Evolutionary conservation across 805 yeast genomes (phyloP).

Genomic region (Ogataea dorogensis): DNA sequence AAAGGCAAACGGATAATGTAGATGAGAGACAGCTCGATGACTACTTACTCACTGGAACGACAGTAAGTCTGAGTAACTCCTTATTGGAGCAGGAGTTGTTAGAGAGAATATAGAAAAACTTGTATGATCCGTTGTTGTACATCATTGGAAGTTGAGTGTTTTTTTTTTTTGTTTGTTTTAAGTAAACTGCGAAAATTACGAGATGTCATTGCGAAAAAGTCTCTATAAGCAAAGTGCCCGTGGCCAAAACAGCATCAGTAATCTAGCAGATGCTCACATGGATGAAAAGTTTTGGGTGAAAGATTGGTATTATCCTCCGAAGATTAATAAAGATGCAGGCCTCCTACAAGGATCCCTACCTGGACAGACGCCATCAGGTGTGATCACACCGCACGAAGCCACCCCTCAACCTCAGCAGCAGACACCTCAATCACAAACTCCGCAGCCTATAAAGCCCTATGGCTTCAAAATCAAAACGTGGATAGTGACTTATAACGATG

Average conservation of each 20-base stretch:
- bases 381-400: constrained; percentile 24
- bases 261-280: constrained; percentile 15
- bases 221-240: constrained; percentile 35
- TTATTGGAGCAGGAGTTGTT: constrained; percentile 30
- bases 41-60: constrained; percentile 21
- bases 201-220: constrained; percentile 35
- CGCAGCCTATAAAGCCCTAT: constrained; percentile 29
- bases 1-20: not conserved
- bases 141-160: no score
- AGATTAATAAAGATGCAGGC: constrained; percentile 15
- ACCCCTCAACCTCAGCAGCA: constrained; percentile 27
- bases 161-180: no score
- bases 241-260: constrained; percentile 24
- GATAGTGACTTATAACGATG: constrained; percentile 24
- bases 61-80: constrained; percentile 27
- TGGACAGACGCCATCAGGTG: constrained; percentile 20
- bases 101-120: constrained; percentile 21
- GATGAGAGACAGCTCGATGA: constrained; percentile 6
- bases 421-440: constrained; percentile 27
- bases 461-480: constrained; percentile 36
- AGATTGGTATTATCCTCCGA: constrained; percentile 36
- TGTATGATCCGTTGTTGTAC: no score
- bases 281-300: constrained; percentile 33
- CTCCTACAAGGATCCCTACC: constrained; percentile 9
- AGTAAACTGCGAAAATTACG: no score